Percentiles rank a stretch among this genome's conserved stretches.
Evolutionary conservation across 208 protist species (phyloP).

Genomic region (Zelonia costaricensis): DNA sequence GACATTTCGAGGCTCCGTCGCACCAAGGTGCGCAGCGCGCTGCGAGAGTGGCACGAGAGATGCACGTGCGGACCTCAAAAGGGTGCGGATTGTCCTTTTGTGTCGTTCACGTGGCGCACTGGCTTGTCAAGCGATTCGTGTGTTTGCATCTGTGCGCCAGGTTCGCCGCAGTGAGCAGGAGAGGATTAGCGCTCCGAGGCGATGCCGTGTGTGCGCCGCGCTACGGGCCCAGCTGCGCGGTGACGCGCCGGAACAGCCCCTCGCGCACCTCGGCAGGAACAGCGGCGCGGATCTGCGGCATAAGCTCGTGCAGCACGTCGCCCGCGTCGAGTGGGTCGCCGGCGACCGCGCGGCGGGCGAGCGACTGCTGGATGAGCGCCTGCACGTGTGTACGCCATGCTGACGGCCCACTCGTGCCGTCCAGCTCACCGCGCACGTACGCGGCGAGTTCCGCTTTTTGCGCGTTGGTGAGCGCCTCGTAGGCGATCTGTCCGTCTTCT

Average conservation of each 20-base stretch:
- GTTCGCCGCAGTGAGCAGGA: too few relatives aligned
- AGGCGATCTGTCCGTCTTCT: conserved; percentile 29
- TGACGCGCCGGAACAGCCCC: conserved; percentile 56
- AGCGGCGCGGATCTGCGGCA: conserved; percentile 45
- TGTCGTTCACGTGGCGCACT: too few relatives aligned
- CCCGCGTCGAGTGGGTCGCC: conserved; percentile 57
- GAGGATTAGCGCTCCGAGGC: too few relatives aligned
- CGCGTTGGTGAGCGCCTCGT: conserved; percentile 64
- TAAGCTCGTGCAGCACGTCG: conserved; percentile 54
- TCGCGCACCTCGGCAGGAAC: conserved; percentile 60
- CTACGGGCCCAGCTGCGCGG: conserved; percentile 19
- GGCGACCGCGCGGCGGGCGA: conserved; percentile 39
- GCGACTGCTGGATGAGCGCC: conserved; percentile 23
- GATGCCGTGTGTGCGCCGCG: neutral
- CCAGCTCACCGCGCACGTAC: conserved; percentile 27
- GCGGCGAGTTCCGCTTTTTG: conserved; percentile 54
- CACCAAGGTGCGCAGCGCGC: too few relatives aligned
- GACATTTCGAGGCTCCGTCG: too few relatives aligned
- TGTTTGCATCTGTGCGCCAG: too few relatives aligned
- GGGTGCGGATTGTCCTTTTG: too few relatives aligned
- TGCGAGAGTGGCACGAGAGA: too few relatives aligned
- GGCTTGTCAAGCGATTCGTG: too few relatives aligned
- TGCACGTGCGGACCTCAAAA: too few relatives aligned
- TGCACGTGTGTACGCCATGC: conserved; percentile 15
- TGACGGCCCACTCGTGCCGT: neutral